Evolutionary conservation across 345 rosid genomes (phyloP).

Genomic region (Populus nigra): DNA sequence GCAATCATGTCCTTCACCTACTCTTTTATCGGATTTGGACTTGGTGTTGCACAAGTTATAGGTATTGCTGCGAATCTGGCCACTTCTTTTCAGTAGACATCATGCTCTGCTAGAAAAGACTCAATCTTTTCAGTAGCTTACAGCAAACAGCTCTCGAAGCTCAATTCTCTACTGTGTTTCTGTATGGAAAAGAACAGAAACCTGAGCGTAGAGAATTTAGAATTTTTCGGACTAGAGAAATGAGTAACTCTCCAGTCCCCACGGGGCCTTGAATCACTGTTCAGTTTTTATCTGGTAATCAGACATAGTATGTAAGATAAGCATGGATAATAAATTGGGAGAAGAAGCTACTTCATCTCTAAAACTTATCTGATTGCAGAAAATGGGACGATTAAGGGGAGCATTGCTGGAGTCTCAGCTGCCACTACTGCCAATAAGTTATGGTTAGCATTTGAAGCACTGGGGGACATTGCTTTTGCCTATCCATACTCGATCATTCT

Average conservation of each 20-base stretch:
- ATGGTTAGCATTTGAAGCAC: constrained; percentile 51
- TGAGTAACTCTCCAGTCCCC: background rate
- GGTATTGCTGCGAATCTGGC: constrained; percentile 22
- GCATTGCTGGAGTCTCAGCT: constrained; percentile 47
- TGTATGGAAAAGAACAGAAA: background rate
- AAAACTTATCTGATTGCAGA: constrained; percentile 8
- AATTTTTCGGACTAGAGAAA: background rate
- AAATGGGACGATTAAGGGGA: constrained; percentile 45
- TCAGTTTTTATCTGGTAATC: background rate
- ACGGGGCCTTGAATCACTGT: background rate
- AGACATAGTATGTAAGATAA: background rate
- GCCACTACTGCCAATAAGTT: constrained; percentile 32
- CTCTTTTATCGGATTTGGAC: constrained; percentile 47
- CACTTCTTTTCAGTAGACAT: background rate
- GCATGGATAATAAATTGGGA: background rate
- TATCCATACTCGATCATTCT: constrained; percentile 58
- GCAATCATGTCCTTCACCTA: constrained; percentile 63
- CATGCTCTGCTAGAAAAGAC: background rate
- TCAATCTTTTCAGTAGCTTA: background rate
- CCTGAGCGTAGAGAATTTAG: background rate
- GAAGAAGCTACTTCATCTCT: background rate
- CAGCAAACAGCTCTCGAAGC: background rate
- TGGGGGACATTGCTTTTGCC: constrained; percentile 61
- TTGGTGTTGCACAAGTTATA: constrained; percentile 42
- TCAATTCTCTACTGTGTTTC: background rate